Conservation (phyloP, 1,284 basidiomycete genomes). For the Puccinia hordei region DNA sequence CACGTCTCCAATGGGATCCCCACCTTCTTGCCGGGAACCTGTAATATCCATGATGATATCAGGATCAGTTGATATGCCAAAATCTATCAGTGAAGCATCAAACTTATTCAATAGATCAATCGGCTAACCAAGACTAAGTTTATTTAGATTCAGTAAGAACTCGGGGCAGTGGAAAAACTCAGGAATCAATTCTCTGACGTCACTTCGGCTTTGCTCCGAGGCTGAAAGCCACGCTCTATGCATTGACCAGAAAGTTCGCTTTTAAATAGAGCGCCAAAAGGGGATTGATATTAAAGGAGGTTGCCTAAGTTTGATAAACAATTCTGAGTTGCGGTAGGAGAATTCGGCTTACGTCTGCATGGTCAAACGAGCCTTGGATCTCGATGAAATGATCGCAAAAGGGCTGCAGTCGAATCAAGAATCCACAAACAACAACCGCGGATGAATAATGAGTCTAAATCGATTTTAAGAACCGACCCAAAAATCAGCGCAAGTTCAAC, state of each 20-base stretch:
- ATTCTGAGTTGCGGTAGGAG: neutral
- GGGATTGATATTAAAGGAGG: conserved; percentile 76
- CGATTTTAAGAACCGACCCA: conserved; percentile 7
- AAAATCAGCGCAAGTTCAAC: conserved; percentile 63
- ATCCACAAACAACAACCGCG: conserved; percentile 95
- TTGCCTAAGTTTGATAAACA: neutral
- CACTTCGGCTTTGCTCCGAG: conserved; percentile 80
- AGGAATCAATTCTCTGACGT: conserved; percentile 90
- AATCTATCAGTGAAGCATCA: neutral
- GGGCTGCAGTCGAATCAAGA: conserved; percentile 83
- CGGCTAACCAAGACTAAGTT: conserved; percentile 68
- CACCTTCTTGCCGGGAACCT: conserved; percentile 81
- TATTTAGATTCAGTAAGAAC: conserved; percentile 63
- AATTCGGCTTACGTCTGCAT: conserved; percentile 39
- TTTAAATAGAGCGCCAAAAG: conserved; percentile 69
- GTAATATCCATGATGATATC: conserved; percentile 64
- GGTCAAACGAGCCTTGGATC: conserved; percentile 64
- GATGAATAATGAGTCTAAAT: conserved; percentile 86
- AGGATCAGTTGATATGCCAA: conserved; percentile 1
- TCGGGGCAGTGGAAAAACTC: conserved; percentile 73
- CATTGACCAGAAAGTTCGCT: conserved; percentile 77
- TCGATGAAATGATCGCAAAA: conserved; percentile 87
- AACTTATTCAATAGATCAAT: conserved; percentile 30
- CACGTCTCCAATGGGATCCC: conserved; percentile 82
- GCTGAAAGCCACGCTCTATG: conserved; percentile 80